Base-by-base conservation (phyloP, 139 green algal species). In the Tetradesmus obliquus region DNA sequence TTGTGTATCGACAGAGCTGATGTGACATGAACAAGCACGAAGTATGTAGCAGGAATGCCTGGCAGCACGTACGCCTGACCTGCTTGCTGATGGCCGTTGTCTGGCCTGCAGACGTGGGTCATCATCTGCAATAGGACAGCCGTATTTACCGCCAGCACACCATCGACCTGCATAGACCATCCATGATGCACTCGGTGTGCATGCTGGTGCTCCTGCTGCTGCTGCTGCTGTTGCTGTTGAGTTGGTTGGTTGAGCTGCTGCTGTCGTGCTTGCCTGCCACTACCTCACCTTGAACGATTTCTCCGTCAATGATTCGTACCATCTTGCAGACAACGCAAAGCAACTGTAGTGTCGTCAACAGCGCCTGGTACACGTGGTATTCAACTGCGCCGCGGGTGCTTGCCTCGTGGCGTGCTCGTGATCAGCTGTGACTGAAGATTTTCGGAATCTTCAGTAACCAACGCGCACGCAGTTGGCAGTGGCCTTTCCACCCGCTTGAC, bases 301-400 rank as follows among this genome's bases (percentile, higher is more conserved):
- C 85, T 17, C 85, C 85, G 22, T 89, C 19, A 60, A 89, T 81
- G 7, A 89, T 89, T 15, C 54, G 66, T 2, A 89, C 85, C 85
- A 89, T 89, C 15, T 13, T 58, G 9, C 22, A 81, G 7, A 3
- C n/a, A 82, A 53, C 8, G 57, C 57, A 9, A 66, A 66, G 9
- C 57, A 9, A 66, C 57, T 1, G 57, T 13, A 66, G 7, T 66
- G 60, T 71, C 60, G 19, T 10, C 60, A 71, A 4, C 9, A 71
- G 32, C 32, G 32, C 32, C 32, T 71, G 19, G 2, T 20, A 71
- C 7, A 71, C 60, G 9, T 20, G 9, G 2, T 19, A 12, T 71
- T 71, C 10, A 4, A 4, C 60, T 71, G 60, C 2, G 8, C 60
- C 2, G 60, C 10, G 15, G 60, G 57, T 4, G 32, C 32, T 45